Base-by-base conservation (phyloP, 805 yeast species). In the Spathaspora hagerdaliae region DNA sequence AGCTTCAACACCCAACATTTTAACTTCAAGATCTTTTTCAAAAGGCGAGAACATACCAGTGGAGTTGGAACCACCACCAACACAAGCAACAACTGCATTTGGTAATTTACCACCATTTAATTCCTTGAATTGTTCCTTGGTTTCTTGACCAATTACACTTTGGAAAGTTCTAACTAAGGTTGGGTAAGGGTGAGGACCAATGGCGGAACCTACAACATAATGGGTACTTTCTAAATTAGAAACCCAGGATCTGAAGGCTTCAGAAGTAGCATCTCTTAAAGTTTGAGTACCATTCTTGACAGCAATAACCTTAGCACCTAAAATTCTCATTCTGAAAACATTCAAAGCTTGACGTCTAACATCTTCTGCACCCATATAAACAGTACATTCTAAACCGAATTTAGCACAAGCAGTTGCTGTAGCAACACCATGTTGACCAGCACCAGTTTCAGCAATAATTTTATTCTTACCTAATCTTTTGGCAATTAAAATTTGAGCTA, bases 161-260 rank as follows among this genome's bases (percentile, higher is more conserved):
- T 94, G 99, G 89, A 94, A 91, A 13, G 99, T 92, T 73, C 98
- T 85, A 31, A 94, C 99, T 65, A 94, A 78, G 14, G 96, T 90
- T 51, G 99, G 99, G 74, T 90, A 94, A 41, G 99, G 99, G 67
- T 94, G 98, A 35, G 99, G 99, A 34, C 99, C 99, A 62, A 94
- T 92, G 38, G 98, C 99, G 2, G 97, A 89, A 43, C 99, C 99
- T 43, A 94, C 96, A 52, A 92, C 85, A 64, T 92, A 94, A 68
- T 94, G 97, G 7, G 99, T 94, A 34, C 87, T 73, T 53, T 82
- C 74, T 52, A 94, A 74, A 57, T 91, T 78, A 3, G 96, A 81
- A 40, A 92, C 97, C 99, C 99, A 94, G 66, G 67, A 81, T 64
- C 99, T 79, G 74, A 94, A 85, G 11, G 99, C 98, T 71, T 94